A percentile compares a stretch with the other conserved stretches of the same genome.
phyloP scores from a whole-genome alignment of 805 yeast genomes.

The Hanseniaspora valbyensis region DNA sequence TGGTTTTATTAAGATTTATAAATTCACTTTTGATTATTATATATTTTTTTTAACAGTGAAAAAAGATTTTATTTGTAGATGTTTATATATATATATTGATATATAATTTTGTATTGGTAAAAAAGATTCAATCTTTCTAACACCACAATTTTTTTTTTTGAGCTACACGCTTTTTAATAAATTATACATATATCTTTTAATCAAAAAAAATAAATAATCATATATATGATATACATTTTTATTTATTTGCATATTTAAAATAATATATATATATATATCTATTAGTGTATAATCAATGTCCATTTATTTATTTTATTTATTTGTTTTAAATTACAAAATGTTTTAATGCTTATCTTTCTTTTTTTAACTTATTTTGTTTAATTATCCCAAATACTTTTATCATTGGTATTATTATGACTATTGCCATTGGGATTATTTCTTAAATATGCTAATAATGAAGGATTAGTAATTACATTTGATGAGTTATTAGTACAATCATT shows the following conservation, averaged over 20 bases:
- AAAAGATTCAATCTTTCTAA: too few species aligned
- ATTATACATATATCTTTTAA: background rate
- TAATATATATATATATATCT: background rate
- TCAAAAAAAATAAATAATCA: background rate
- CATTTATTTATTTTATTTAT: too few species aligned
- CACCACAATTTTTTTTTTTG: slow-evolving; percentile 11
- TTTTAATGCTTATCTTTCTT: background rate
- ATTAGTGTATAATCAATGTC: background rate
- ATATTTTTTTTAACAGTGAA: too few species aligned
- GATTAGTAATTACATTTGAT: background rate
- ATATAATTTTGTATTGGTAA: too few species aligned
- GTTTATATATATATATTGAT: too few species aligned
- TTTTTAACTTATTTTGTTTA: background rate
- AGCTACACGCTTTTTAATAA: background rate
- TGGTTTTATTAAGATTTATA: too few species aligned
- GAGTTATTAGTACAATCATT: background rate
- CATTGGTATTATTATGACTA: background rate
- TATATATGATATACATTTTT: background rate
- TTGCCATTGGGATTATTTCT: background rate
- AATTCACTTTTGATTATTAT: too few species aligned
- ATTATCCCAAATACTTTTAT: slow-evolving; percentile 7
- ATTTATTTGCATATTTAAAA: background rate
- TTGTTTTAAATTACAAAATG: too few species aligned
- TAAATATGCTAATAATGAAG: background rate
- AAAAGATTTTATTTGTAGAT: too few species aligned